Base-by-base conservation (phyloP, 805 yeast genomes). In the Starmerella lactis-condensi region DNA sequence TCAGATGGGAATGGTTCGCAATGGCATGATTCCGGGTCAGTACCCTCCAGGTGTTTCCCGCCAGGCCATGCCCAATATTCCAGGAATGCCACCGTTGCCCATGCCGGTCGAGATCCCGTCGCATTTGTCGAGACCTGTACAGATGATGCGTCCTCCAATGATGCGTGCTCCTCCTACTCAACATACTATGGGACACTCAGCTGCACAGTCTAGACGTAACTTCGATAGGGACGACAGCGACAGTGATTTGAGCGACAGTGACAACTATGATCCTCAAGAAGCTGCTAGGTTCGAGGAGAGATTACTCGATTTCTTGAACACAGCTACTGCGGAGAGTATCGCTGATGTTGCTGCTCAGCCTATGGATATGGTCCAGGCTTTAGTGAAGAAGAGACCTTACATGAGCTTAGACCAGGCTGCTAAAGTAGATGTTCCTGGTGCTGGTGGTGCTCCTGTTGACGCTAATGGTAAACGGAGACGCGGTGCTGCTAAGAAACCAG, bases 281-380 rank as follows among this genome's bases (percentile, higher is more conserved):
- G 43, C 41, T 21, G 47, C 48, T 17, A 53, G 56, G 40, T 71
- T 75, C 40, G 83, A 75, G 44, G 60, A 60, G 11, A 71, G 78
- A 36, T 67, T 81, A 17, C 55, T 83, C 28, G 67, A 71, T 27
- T 82, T 89, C 43, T 60, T 85, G 40, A 89, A 89, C 52, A 65
- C 69, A 9, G 85, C 92, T 1, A 67, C 76, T 11, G 60, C 58
- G 2, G 67, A 71, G 34, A 93, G 83, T 48, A 58, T 89, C 27
- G 66, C 75, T 8, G 96, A 85, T 54, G 69, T 83, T 20, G 69
- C 89, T 5, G 71, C 71, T 18, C 71, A 81, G 29, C 59, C 69
- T 1, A 72, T 77, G 8, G 66, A 62, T 6, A 60, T 68, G 18
- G 94, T 92, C 1, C 64, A 69, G 20, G 39, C 59, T 5, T 56